These are phyloP conservation scores for Schizonepeta tenuifolia DNA, from an alignment of 257 asterid species.

Conservation along the genomic window DNA sequence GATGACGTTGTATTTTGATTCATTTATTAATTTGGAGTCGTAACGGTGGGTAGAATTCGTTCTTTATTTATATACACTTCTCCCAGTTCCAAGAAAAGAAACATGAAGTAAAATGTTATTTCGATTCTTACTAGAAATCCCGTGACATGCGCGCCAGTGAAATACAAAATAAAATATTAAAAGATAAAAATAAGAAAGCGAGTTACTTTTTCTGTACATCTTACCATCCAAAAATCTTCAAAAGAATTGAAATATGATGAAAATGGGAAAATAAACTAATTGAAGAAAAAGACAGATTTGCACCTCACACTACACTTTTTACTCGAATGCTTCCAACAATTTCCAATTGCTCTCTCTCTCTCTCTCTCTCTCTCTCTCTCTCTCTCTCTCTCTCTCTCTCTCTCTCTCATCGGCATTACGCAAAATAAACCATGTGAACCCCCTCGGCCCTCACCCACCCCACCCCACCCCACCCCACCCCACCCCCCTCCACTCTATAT, in stretches of 20 bases:
- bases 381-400: constrained; percentile 20
- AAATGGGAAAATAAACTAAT: background rate
- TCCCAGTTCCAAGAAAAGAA: constrained; percentile 15
- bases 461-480: background rate
- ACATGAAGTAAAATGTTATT: background rate
- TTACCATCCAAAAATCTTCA: background rate
- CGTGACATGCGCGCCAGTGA: constrained; percentile 35
- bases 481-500: background rate
- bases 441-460: too few species aligned
- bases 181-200: background rate
- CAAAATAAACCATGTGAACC: constrained; percentile 40
- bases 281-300: constrained; percentile 11
- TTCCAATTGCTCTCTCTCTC: constrained; percentile 40
- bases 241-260: background rate
- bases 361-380: constrained; percentile 11
- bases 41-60: background rate
- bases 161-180: background rate
- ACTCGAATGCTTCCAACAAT: constrained; percentile 40
- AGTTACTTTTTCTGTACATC: background rate
- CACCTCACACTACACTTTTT: constrained; percentile 23
- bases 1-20: background rate
- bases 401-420: constrained; percentile 14
- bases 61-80: background rate
- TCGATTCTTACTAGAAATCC: constrained; percentile 18
- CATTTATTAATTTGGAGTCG: background rate